Base-by-base conservation (phyloP, 2,329 filamentous ascomycete genomes). In the Stemphylium vesicarium region DNA sequence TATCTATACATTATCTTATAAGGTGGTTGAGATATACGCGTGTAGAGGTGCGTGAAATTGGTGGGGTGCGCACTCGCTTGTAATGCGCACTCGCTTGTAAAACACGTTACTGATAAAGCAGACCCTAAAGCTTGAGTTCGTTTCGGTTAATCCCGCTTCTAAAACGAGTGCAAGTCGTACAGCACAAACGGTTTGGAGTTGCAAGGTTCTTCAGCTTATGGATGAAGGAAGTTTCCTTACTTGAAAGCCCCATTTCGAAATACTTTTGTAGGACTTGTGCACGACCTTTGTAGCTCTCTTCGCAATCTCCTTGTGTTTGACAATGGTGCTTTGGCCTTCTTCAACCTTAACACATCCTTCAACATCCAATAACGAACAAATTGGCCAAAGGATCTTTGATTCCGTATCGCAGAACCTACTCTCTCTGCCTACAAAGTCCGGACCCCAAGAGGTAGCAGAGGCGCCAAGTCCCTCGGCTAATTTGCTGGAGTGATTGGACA, bases 191-290 rank as follows among this genome's bases (percentile, higher is more conserved):
- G 3, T 3, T 22, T 6, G 20, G 20, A 22, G 20, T 22, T 22
- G 20, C 20, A 22, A 22, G 20, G 20, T 4, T 22, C 6, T 22
- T 22, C 20, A 22, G 6, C 20, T 3, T 22, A 6, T 22, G 20
- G 20, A 22, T 22, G 20, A 4, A 22, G 6, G 3, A 22, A 22
- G 6, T 22, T 22, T 6, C 6, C 4, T 22, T 6, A 22, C 20
- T 22, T 6, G 6, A 6, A 22, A 22, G 20, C 20, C 3, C 4
- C 3, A 50, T n/a, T 50, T 29, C 18, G 29, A 5, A 6, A 36
- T 36, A 4, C 39, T 48, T 29, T 42, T 42, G 38, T 36, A 42
- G 7, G 31, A 36, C 38, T 42, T 50, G 31, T 50, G 20, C 20
- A 35, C 31, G 20, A 41, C 38, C 5, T 13, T 29, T 4, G 37